These are phyloP conservation scores for Adansonia grandidieri DNA, from an alignment of 441 rosid genomes.

Conservation along the genomic window DNA sequence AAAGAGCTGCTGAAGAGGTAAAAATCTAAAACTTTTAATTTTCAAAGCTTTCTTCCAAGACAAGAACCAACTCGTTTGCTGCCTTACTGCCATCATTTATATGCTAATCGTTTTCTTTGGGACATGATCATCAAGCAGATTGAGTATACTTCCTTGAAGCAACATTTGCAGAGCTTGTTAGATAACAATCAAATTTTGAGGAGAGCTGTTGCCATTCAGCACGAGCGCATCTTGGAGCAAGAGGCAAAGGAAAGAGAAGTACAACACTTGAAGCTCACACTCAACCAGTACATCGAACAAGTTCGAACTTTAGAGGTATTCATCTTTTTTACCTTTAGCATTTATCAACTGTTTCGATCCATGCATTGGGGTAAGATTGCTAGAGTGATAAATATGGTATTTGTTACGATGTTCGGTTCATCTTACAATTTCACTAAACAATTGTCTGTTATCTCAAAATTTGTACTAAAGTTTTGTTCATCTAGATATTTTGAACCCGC, in stretches of 20 bases:
- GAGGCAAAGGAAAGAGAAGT: constrained; percentile 20
- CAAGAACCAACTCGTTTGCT: background rate
- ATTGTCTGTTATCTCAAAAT: background rate
- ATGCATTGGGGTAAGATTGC: background rate
- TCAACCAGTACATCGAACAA: constrained; percentile 18
- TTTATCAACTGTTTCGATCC: background rate
- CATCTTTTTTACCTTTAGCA: background rate
- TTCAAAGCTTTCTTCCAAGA: background rate
- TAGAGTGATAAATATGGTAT: background rate
- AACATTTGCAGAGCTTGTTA: constrained; percentile 7
- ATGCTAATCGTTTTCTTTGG: background rate
- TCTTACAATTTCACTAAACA: background rate
- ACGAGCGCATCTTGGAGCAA: constrained; percentile 6
- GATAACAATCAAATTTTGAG: constrained; percentile 24
- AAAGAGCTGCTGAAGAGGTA: constrained; percentile 12
- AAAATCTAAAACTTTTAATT: background rate
- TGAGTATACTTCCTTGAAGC: constrained; percentile 12
- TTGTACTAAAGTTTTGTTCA: background rate
- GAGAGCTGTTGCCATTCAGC: constrained; percentile 21
- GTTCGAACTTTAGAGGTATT: constrained; percentile 19
- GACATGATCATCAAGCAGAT: background rate
- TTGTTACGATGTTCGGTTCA: background rate
- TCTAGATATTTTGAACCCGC: background rate
- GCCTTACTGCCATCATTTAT: background rate
- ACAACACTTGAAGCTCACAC: background rate